Conservation (phyloP, 176 grass and related monocot genomes). For the Tillandsia leiboldiana region DNA sequence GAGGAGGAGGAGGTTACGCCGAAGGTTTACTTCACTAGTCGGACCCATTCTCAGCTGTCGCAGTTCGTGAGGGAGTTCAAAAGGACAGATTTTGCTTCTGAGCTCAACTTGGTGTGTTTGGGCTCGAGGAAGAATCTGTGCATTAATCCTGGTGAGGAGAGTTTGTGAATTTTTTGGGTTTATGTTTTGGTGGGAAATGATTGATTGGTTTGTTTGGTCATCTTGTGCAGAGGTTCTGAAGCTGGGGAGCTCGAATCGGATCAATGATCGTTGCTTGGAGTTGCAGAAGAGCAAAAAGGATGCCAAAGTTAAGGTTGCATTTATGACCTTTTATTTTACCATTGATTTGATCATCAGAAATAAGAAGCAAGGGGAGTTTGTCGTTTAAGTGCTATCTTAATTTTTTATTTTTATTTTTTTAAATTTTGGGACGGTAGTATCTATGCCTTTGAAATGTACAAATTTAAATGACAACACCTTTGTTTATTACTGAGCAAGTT, state of each 20-base stretch:
- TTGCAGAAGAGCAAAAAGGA: slow-evolving; percentile 73
- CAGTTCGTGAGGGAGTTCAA: slow-evolving; percentile 89
- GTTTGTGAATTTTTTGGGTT: slow-evolving; percentile 4
- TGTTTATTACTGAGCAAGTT: no score
- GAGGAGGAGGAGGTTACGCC: slow-evolving; percentile 64
- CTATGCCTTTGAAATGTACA: no score
- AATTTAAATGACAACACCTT: no score
- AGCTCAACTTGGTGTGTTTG: slow-evolving; percentile 51
- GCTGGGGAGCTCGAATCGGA: slow-evolving; percentile 46
- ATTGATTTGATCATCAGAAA: background rate
- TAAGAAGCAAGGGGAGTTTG: background rate
- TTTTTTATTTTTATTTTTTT: no score
- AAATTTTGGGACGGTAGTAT: no score
- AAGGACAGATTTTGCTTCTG: slow-evolving; percentile 39
- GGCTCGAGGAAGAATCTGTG: slow-evolving; percentile 91
- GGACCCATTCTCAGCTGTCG: slow-evolving; percentile 84
- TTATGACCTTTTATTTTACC: background rate
- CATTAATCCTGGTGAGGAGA: slow-evolving; percentile 51
- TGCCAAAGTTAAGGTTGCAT: slow-evolving; percentile 56
- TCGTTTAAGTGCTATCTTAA: no score
- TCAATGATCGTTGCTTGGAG: slow-evolving; percentile 82
- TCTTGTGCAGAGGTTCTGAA: slow-evolving; percentile 63
- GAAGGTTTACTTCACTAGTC: slow-evolving; percentile 78
- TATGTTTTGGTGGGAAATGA: background rate
- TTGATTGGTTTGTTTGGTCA: slow-evolving; percentile 4